These are phyloP conservation scores for Saposhnikovia divaricata DNA, from an alignment of 129 eudicot species.

Conservation along the genomic window DNA sequence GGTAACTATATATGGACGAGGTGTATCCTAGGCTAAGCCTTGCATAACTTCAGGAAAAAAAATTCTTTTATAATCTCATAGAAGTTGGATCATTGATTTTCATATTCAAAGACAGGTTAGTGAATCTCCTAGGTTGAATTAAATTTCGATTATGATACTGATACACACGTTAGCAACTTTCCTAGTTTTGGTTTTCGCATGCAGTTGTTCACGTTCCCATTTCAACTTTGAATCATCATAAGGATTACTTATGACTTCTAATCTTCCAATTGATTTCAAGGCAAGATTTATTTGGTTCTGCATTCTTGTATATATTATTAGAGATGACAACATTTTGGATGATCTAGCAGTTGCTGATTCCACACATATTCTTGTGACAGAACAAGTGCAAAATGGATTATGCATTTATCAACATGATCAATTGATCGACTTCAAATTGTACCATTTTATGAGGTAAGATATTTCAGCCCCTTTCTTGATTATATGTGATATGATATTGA, in stretches of 20 bases:
- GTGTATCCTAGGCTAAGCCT: no score
- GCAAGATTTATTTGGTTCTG: constrained; percentile 17
- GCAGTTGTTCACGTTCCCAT: not conserved
- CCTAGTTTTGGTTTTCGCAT: not conserved
- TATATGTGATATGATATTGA: not conserved
- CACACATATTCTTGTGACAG: constrained; percentile 22
- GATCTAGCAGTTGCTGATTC: not conserved
- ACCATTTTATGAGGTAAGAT: constrained; percentile 40
- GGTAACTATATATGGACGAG: no score
- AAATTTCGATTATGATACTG: no score
- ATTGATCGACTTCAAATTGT: constrained; percentile 53
- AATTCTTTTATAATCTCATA: not conserved
- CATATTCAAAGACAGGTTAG: not conserved
- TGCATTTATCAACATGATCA: constrained; percentile 64
- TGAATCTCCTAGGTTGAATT: no score
- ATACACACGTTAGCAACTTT: no score
- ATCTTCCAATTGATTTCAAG: constrained; percentile 65
- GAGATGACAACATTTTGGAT: not conserved
- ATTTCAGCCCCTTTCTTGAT: not conserved
- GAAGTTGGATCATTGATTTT: not conserved
- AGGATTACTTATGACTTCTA: constrained; percentile 35
- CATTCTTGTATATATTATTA: not conserved
- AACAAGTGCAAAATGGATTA: constrained; percentile 66
- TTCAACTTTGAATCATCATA: not conserved
- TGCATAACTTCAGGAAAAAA: not conserved